These are phyloP conservation scores for Combretum micranthum DNA, from an alignment of 345 rosid species.

Conservation along the genomic window DNA sequence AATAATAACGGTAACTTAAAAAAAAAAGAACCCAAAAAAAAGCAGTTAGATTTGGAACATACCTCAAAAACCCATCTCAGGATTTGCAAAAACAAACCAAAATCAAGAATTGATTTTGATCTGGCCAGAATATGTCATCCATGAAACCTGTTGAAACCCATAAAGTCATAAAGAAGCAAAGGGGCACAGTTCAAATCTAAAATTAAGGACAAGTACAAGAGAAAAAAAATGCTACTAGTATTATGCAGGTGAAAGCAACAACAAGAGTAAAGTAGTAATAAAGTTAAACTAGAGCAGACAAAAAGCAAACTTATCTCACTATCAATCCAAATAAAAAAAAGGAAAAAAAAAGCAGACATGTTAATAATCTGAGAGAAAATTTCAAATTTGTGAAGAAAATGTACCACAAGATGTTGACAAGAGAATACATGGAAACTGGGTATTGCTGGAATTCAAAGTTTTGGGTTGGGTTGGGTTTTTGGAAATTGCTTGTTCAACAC, in stretches of 20 bases:
- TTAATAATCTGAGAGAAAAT: background rate
- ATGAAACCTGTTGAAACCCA: slow-evolving; percentile 11
- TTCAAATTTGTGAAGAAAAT: background rate
- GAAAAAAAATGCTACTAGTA: no score
- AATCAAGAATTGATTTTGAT: slow-evolving; percentile 14
- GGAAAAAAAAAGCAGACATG: background rate
- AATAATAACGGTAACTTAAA: slow-evolving; percentile 4
- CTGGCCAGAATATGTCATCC: slow-evolving; percentile 12
- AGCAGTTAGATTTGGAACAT: slow-evolving; percentile 7
- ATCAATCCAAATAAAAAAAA: slow-evolving; percentile 11
- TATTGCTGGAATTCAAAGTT: slow-evolving; percentile 32
- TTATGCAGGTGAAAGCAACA: slow-evolving; percentile 31
- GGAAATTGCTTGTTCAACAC: slow-evolving; percentile 20
- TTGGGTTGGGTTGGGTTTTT: slow-evolving; percentile 16
- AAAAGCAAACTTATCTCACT: slow-evolving; percentile 37
- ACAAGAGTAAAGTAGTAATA: slow-evolving; percentile 17
- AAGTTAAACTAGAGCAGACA: slow-evolving; percentile 20
- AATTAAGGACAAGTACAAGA: no score
- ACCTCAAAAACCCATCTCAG: slow-evolving; percentile 9
- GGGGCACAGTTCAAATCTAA: slow-evolving; percentile 1
- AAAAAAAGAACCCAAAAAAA: slow-evolving; percentile 18
- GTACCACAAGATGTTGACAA: background rate
- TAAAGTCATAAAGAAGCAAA: slow-evolving; percentile 3
- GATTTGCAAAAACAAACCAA: slow-evolving; percentile 4
- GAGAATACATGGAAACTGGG: slow-evolving; percentile 22